Evolutionary conservation across 2,329 filamentous ascomycete species (phyloP).

Genomic region (Aspergillus hortae): DNA sequence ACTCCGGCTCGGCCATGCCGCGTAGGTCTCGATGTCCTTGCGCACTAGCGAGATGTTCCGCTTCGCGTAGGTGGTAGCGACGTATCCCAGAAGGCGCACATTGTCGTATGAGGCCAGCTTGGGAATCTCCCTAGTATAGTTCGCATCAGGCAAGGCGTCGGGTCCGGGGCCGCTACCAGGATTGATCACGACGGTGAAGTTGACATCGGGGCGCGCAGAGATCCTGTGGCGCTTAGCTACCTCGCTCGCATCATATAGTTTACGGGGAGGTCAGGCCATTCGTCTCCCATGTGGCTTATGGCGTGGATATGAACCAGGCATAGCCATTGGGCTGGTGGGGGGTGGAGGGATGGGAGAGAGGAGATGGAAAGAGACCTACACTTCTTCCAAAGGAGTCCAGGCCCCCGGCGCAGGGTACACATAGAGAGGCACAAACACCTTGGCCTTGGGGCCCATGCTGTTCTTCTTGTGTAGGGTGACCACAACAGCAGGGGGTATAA

Average conservation of each 20-base stretch:
- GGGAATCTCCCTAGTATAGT: slow-evolving; percentile 42
- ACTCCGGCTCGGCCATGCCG: slow-evolving; percentile 39
- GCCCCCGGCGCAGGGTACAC: slow-evolving; percentile 47
- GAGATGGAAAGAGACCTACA: slow-evolving; percentile 31
- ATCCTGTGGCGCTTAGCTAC: slow-evolving; percentile 33
- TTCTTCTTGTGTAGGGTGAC: slow-evolving; percentile 33
- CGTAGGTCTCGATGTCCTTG: slow-evolving; percentile 45
- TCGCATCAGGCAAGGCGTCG: slow-evolving; percentile 39
- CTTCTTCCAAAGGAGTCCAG: slow-evolving; percentile 45
- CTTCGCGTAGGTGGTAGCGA: slow-evolving; percentile 48
- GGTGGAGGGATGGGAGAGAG: slow-evolving; percentile 7
- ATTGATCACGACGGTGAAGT: slow-evolving; percentile 52
- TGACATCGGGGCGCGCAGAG: slow-evolving; percentile 35
- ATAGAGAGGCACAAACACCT: slow-evolving; percentile 48
- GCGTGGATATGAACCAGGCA: slow-evolving; percentile 3
- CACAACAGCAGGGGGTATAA: slow-evolving; percentile 32
- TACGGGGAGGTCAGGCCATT: slow-evolving; percentile 11
- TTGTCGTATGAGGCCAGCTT: slow-evolving; percentile 43
- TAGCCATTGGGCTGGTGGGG: neutral
- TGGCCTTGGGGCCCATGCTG: slow-evolving; percentile 35
- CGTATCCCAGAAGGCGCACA: slow-evolving; percentile 49
- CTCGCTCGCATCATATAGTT: slow-evolving; percentile 7
- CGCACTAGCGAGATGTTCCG: slow-evolving; percentile 39
- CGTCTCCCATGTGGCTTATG: slow-evolving; percentile 8
- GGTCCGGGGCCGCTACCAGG: slow-evolving; percentile 47